Conservation (phyloP, 1,139 yeast genomes). For the Nakaseomyces bracarensis region DNA sequence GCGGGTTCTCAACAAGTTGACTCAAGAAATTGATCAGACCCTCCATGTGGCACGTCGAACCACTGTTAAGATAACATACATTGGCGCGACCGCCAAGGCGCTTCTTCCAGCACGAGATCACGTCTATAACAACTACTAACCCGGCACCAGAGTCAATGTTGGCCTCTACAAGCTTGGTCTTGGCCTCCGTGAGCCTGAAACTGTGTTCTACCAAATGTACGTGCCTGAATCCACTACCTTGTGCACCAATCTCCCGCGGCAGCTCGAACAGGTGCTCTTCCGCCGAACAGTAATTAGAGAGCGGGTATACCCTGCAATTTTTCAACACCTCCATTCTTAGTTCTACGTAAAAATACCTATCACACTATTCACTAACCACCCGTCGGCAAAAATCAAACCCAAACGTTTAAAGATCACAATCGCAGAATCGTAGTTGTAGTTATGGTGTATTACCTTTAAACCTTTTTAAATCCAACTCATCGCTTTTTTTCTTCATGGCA, state of each 20-base stretch:
- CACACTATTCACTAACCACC: no score
- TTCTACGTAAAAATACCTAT: no score
- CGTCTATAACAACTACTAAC: conserved; percentile 19
- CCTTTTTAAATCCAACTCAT: no score
- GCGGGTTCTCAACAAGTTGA: conserved; percentile 22
- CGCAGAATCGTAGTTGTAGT: no score
- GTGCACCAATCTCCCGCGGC: conserved; percentile 7
- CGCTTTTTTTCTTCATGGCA: no score
- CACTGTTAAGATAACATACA: conserved; percentile 2
- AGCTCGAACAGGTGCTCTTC: conserved; percentile 9
- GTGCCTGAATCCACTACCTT: conserved; percentile 10
- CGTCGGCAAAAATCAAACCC: no score
- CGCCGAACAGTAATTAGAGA: conserved; percentile 19
- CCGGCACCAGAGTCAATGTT: conserved; percentile 7
- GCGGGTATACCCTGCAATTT: conserved; percentile 26
- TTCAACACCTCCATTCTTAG: conserved; percentile 24
- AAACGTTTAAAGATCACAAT: no score
- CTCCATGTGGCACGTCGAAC: background rate
- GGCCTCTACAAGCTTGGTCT: conserved; percentile 11
- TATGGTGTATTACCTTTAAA: no score
- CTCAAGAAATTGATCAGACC: conserved; percentile 21
- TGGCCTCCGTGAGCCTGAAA: conserved; percentile 17
- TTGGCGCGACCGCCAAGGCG: background rate
- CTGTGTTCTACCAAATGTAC: conserved; percentile 24
- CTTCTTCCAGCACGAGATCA: conserved; percentile 19